Evolutionary conservation across 805 yeast genomes (phyloP).

Genomic region (Maudiozyma turicensis): DNA sequence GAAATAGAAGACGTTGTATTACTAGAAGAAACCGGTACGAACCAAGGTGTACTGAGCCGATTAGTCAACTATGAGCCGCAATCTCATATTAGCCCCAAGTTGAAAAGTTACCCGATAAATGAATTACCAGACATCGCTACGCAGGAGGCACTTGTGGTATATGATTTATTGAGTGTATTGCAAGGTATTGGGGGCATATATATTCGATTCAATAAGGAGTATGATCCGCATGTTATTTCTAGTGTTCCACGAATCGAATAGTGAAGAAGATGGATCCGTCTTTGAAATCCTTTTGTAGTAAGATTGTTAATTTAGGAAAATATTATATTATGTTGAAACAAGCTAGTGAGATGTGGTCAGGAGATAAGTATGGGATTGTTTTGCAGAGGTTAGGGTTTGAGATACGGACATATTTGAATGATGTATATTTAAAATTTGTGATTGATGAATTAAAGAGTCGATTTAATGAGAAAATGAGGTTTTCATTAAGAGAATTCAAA

Average conservation of each 20-base stretch:
- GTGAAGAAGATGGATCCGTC: slow-evolving; percentile 66
- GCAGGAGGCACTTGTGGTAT: slow-evolving; percentile 65
- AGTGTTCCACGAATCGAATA: slow-evolving; percentile 57
- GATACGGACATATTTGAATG: slow-evolving; percentile 37
- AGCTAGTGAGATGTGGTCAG: slow-evolving; percentile 50
- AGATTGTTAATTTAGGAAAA: slow-evolving; percentile 53
- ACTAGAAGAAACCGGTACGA: slow-evolving; percentile 3
- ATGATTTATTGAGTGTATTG: slow-evolving; percentile 60
- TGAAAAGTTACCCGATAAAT: slow-evolving; percentile 38
- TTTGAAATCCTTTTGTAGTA: slow-evolving; percentile 57
- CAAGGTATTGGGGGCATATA: slow-evolving; percentile 71
- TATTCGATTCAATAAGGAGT: slow-evolving; percentile 56
- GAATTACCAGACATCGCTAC: slow-evolving; percentile 31
- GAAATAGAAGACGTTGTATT: slow-evolving; percentile 22
- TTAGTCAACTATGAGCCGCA: slow-evolving; percentile 30
- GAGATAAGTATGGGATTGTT: slow-evolving; percentile 56
- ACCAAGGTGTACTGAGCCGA: slow-evolving; percentile 19
- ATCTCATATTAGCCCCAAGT: slow-evolving; percentile 24
- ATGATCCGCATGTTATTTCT: slow-evolving; percentile 34
- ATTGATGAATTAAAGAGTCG: slow-evolving; percentile 42
- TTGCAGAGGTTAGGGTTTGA: slow-evolving; percentile 63
- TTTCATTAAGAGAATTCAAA: slow-evolving; percentile 52
- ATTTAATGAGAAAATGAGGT: slow-evolving; percentile 38
- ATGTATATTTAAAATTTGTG: slow-evolving; percentile 29
- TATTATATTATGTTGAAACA: slow-evolving; percentile 46